Percentiles rank a stretch among this genome's conserved stretches.
Evolutionary conservation across 2,329 filamentous ascomycete genomes (phyloP).

Genomic region (Aspergillus niger): DNA sequence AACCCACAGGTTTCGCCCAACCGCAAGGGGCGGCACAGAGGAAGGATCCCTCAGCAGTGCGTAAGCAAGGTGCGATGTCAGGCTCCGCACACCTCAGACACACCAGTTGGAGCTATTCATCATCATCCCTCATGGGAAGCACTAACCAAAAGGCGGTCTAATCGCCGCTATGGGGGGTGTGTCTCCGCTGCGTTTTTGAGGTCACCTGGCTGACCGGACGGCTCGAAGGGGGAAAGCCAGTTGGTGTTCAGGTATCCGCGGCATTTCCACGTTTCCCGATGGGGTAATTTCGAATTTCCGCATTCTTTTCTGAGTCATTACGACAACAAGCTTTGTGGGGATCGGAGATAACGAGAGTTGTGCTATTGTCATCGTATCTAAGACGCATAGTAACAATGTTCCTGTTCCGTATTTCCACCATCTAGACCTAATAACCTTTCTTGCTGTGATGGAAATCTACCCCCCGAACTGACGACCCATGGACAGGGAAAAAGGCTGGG

Average conservation of each 20-base stretch:
- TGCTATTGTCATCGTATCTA: not conserved
- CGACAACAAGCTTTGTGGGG: constrained; percentile 3
- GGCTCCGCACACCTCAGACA: not conserved
- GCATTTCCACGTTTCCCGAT: too few species aligned
- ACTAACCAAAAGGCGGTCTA: not conserved
- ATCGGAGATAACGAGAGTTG: not conserved
- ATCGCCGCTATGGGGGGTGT: not conserved
- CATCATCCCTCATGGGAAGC: not conserved
- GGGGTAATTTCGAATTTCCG: not conserved
- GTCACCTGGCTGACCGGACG: constrained; percentile 1
- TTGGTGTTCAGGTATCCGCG: too few species aligned
- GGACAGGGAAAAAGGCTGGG: not conserved
- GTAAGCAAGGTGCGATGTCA: not conserved
- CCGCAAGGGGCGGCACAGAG: not conserved
- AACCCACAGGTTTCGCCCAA: not conserved
- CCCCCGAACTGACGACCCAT: not conserved
- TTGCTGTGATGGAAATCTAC: not conserved
- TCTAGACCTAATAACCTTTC: too few species aligned
- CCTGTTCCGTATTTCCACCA: too few species aligned
- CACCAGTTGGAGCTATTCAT: not conserved
- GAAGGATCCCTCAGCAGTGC: not conserved
- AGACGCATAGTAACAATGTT: too few species aligned
- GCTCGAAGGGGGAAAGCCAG: not conserved
- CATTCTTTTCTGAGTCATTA: not conserved
- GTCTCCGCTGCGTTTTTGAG: not conserved